Evolutionary conservation across 257 asterid species (phyloP), one percentile per base, ranked within the genome.

Genomic region (Knoxia roxburghii): DNA sequence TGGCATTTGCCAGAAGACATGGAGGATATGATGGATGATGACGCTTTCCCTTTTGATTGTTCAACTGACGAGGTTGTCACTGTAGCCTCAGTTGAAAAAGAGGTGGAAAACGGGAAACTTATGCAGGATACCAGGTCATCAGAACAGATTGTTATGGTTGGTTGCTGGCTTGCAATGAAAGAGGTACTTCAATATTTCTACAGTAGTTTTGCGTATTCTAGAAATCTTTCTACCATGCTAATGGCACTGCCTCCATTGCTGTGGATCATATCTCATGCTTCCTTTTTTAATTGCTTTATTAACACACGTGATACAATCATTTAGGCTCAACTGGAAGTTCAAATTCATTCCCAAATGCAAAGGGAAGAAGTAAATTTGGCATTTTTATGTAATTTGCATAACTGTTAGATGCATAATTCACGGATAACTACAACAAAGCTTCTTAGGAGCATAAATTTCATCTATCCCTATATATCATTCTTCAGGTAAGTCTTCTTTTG

Each of bases 91-190:
- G 68, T 67, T 52, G 85, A 70, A 63, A 77, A 72, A 70, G 87
- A 81, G 70, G 77, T 48, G 50, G 73, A 80, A 71, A 81, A 23
- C 70, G 57, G 73, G 17, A 73, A 75, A 71, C 52, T 21, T 52
- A 70, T 24, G 63, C 88, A 62, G 73, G 95, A 84, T 67, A 68
- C 27, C 64, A 67, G 84, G 74, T 82, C 81, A 17, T 79, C 94
- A 6, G 96, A 84, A 37, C 99, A 93, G 80, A 83, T 85, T 64
- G 91, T 93, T 63, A 88, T 93, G 99, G 97, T 93, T 81, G 96
- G 99, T 76, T 90, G 97, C 83, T 93, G 99, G 99, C 97, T 93
- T 77, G 97, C 97, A 43, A 93, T 93, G 99, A 93, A 93, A 84
- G 99, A 93, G 97, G 99, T 90, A 77, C 27, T 13, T 43, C 61